Percentiles rank a stretch among this genome's conserved stretches.
These are phyloP conservation scores for Botrytis porri DNA, from an alignment of 2,329 filamentous ascomycete species.

Conservation along the genomic window DNA sequence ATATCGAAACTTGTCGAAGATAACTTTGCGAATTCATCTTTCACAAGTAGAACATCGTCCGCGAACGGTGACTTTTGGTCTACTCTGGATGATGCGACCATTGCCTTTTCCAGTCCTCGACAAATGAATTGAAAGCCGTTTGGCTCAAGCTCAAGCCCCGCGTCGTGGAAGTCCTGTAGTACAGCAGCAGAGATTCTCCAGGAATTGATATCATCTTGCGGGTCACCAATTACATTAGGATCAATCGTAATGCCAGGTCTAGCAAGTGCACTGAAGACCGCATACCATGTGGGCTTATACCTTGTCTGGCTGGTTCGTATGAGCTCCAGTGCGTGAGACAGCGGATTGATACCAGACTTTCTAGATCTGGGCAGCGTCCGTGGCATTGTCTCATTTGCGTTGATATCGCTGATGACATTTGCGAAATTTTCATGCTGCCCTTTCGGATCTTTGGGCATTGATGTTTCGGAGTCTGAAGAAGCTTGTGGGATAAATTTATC, in stretches of 20 bases:
- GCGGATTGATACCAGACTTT: slow-evolving; percentile 19
- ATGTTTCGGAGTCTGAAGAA: neutral
- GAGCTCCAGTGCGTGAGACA: slow-evolving; percentile 26
- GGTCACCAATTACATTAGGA: slow-evolving; percentile 21
- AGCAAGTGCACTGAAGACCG: slow-evolving; percentile 43
- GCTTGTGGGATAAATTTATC: slow-evolving; percentile 33
- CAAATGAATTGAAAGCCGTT: slow-evolving; percentile 34
- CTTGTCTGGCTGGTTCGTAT: slow-evolving; percentile 24
- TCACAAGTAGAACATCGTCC: slow-evolving; percentile 35
- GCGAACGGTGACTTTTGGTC: slow-evolving; percentile 3
- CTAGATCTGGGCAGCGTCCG: slow-evolving; percentile 2
- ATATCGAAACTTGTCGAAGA: slow-evolving; percentile 21
- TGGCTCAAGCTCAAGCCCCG: slow-evolving; percentile 34
- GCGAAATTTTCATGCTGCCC: neutral
- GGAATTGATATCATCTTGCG: slow-evolving; percentile 30
- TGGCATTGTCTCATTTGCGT: slow-evolving; percentile 1
- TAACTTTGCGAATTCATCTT: slow-evolving; percentile 35
- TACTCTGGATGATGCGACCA: slow-evolving; percentile 25
- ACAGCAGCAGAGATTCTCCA: slow-evolving; percentile 30
- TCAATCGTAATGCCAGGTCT: slow-evolving; percentile 29
- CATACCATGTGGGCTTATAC: slow-evolving; percentile 43
- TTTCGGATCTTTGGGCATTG: neutral
- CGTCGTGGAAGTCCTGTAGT: slow-evolving; percentile 31
- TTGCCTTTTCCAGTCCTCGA: slow-evolving; percentile 30
- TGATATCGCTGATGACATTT: neutral